Conservation (phyloP, 768 basidiomycete species). For the Rhizopogon vulgaris region DNA sequence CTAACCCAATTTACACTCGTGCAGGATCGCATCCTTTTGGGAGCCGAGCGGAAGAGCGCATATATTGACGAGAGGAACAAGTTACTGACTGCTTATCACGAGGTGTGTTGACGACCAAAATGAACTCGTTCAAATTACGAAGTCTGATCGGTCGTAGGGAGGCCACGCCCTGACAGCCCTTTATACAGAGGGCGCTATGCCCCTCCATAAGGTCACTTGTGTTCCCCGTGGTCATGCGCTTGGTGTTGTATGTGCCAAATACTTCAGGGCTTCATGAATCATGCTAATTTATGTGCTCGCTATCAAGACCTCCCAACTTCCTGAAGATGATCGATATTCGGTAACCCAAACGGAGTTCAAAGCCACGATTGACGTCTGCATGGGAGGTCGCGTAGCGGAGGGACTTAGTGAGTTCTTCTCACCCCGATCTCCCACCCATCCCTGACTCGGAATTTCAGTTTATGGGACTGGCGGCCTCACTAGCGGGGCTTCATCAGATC, state of each 20-base stretch:
- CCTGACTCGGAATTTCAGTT: conserved; percentile 38
- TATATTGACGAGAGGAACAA: conserved; percentile 86
- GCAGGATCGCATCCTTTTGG: conserved; percentile 93
- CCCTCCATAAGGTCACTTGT: conserved; percentile 96
- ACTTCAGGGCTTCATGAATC: neutral
- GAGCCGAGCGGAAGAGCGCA: conserved; percentile 86
- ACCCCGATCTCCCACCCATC: conserved; percentile 1
- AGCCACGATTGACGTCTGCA: conserved; percentile 82
- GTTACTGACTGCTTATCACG: conserved; percentile 92
- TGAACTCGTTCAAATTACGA: neutral
- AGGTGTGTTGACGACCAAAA: conserved; percentile 42
- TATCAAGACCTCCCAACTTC: conserved; percentile 66
- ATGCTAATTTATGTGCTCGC: conserved; percentile 9
- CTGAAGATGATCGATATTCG: conserved; percentile 71
- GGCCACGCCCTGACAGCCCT: conserved; percentile 93
- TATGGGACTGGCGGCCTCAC: conserved; percentile 86
- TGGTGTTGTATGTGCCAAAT: conserved; percentile 57
- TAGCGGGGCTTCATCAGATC: conserved; percentile 88
- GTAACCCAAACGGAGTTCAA: conserved; percentile 69
- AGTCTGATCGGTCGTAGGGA: conserved; percentile 41
- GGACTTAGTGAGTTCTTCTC: conserved; percentile 58
- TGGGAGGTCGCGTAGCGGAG: conserved; percentile 95
- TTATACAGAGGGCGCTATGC: conserved; percentile 93
- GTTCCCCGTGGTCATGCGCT: conserved; percentile 93
- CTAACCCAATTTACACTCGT: neutral